Evolutionary conservation across 1,139 yeast species (phyloP).

Genomic region (Pichia sp.): DNA sequence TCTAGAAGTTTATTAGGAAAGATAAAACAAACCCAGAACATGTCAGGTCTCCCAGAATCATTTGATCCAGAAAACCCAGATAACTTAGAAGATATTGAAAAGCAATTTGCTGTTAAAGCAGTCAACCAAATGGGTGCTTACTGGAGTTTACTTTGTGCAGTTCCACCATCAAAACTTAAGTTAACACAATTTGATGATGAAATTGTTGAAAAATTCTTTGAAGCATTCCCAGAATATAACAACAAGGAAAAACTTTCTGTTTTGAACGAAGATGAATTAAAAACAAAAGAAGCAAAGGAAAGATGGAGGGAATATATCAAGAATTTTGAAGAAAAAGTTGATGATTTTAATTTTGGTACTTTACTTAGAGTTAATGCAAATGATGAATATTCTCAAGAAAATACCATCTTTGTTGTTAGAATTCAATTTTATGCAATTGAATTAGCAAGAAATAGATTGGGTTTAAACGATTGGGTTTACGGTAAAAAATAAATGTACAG

Average conservation of each 20-base stretch:
- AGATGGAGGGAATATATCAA: conserved; percentile 90
- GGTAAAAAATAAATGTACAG: conserved; percentile 5
- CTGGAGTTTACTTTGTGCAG: conserved; percentile 69
- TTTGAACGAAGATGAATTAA: conserved; percentile 75
- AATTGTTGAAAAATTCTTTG: conserved; percentile 60
- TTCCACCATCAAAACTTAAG: conserved; percentile 73
- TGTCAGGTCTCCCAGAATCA: conserved; percentile 18
- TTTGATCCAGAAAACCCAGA: conserved; percentile 51
- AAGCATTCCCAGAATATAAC: conserved; percentile 79
- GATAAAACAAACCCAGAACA: conserved; percentile 1
- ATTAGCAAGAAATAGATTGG: conserved; percentile 84
- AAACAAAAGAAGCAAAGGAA: conserved; percentile 70
- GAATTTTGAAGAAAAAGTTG: conserved; percentile 66
- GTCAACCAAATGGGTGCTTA: conserved; percentile 93
- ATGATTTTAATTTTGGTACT: conserved; percentile 95
- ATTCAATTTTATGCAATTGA: conserved; percentile 93
- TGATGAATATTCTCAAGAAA: conserved; percentile 74
- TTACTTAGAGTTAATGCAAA: conserved; percentile 64
- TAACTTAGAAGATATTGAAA: conserved; percentile 68
- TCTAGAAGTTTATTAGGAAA: not conserved
- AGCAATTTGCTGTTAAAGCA: conserved; percentile 96
- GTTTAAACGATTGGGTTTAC: conserved; percentile 84
- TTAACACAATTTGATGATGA: conserved; percentile 80
- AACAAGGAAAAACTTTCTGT: conserved; percentile 48
- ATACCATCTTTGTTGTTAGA: conserved; percentile 85